These are phyloP conservation scores for Hypoxylon sp. DNA, from an alignment of 2,329 filamentous ascomycete genomes.

Conservation along the genomic window DNA sequence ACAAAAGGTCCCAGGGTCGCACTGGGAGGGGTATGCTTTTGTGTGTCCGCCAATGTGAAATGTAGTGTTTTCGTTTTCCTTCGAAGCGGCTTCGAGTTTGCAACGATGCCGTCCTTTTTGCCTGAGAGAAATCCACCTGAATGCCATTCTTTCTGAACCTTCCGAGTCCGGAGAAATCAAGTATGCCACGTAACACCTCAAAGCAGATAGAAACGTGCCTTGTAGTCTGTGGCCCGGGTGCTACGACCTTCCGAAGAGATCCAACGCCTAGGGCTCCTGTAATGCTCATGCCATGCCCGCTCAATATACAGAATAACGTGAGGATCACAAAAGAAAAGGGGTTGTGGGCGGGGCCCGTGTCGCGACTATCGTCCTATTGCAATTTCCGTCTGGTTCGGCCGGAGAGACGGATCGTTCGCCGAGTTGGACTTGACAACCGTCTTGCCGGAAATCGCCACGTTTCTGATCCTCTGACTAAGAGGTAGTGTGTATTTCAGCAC, in stretches of 20 bases:
- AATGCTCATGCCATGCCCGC: slow-evolving; percentile 49
- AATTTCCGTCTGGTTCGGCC: slow-evolving; percentile 50
- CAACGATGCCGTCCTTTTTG: slow-evolving; percentile 20
- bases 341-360: slow-evolving; percentile 38
- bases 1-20: slow-evolving; percentile 6
- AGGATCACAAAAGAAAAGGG: slow-evolving; percentile 40
- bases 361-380: slow-evolving; percentile 37
- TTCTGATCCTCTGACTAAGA: slow-evolving; percentile 66
- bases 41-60: slow-evolving; percentile 39
- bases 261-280: slow-evolving; percentile 46
- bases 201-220: slow-evolving; percentile 24
- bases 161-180: slow-evolving; percentile 14
- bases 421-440: slow-evolving; percentile 69
- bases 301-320: slow-evolving; percentile 49
- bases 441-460: slow-evolving; percentile 66
- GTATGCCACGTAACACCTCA: slow-evolving; percentile 12
- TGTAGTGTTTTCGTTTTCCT: slow-evolving; percentile 26
- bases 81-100: slow-evolving; percentile 7
- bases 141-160: slow-evolving; percentile 21
- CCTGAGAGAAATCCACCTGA: slow-evolving; percentile 3
- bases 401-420: slow-evolving; percentile 59
- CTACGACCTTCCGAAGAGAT: slow-evolving; percentile 28
- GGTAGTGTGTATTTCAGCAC: slow-evolving; percentile 82
- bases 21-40: slow-evolving; percentile 30
- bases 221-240: slow-evolving; percentile 15